Evolutionary conservation across 2,329 filamentous ascomycete species (phyloP).

Genomic region (Knufia fluminis): DNA sequence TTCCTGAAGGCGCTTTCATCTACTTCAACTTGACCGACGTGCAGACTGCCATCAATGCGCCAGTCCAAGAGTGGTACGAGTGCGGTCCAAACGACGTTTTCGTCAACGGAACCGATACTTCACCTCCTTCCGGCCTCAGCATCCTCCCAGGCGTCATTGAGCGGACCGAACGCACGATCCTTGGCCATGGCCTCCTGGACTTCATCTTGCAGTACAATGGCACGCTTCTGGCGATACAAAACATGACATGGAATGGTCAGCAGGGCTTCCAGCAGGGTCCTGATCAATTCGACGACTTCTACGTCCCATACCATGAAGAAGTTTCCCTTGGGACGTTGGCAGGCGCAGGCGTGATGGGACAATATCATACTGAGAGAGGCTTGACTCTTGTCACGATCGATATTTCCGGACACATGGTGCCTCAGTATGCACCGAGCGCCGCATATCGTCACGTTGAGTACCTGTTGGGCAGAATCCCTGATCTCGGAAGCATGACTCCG

Average conservation of each 20-base stretch:
- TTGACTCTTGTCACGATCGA: conserved; percentile 61
- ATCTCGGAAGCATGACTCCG: conserved; percentile 30
- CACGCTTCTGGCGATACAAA: conserved; percentile 63
- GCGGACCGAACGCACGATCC: conserved; percentile 60
- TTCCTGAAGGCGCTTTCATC: conserved; percentile 51
- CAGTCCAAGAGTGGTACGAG: conserved; percentile 46
- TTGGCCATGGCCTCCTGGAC: conserved; percentile 63
- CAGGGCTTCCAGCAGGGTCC: conserved; percentile 60
- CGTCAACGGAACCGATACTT: conserved; percentile 32
- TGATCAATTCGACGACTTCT: conserved; percentile 47
- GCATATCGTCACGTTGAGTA: conserved; percentile 62
- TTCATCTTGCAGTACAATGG: conserved; percentile 60
- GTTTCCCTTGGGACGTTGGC: conserved; percentile 41
- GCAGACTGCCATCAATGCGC: conserved; percentile 59
- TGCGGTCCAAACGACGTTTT: conserved; percentile 44
- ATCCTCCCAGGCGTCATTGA: conserved; percentile 65
- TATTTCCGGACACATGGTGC: conserved; percentile 52
- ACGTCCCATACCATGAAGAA: conserved; percentile 54
- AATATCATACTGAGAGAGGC: conserved; percentile 62
- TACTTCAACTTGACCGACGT: conserved; percentile 67
- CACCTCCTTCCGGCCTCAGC: conserved; percentile 45
- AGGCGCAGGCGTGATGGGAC: conserved; percentile 59
- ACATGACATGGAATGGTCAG: conserved; percentile 68
- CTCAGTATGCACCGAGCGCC: conserved; percentile 32
- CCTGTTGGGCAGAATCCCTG: conserved; percentile 58